Base-by-base conservation (phyloP, 1,284 basidiomycete species). In the Sanguinoderma infundibulare region DNA sequence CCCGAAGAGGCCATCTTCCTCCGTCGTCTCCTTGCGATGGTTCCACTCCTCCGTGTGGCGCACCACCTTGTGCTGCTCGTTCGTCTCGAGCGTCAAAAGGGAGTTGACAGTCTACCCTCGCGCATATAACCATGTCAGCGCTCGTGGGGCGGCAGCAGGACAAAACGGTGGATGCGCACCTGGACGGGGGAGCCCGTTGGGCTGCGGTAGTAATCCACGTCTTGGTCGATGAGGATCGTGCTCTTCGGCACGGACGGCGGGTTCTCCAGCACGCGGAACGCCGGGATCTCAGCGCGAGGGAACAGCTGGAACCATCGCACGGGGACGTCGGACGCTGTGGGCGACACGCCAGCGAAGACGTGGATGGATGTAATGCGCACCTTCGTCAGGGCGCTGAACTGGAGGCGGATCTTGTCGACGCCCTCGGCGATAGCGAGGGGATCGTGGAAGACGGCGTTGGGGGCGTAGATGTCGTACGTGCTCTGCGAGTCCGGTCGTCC, bases 41-140 rank as follows among this genome's bases (percentile, higher is more conserved):
- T 83, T 72, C 81, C 81, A 83, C 61, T 83, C 81, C 62, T 83
- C 82, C 5, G 74, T 77, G 62, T 83, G 83, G 24, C 70, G 72
- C 22, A 72, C 73, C 28, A 83, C 70, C 57, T 79, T 73, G 58
- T 79, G 72, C 1, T 70, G 60, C 1, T 75, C 74, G 61, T 83
- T 73, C 10, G 80, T 75, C 62, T 78, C 74, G 55, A 83, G 62
- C 0, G 80, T 82, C 40, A 85, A 69, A 14, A 83, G 73, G 5
- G 81, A 82, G 59, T 83, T 83, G 32, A 83, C 67, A 0, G 75
- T 78, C 76, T 81, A 47, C 17, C 36, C 26, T 44, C 26, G 55
- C 34, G 32, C 53, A 32, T 32, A 32, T 2, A 49, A 28, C n/a
- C 17, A 28, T 42, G 24, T 53, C 49, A 53, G n/a, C 42, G 24